These are phyloP conservation scores for Sordariomycetes sp. DNA, from an alignment of 2,329 filamentous ascomycete species.

Conservation along the genomic window DNA sequence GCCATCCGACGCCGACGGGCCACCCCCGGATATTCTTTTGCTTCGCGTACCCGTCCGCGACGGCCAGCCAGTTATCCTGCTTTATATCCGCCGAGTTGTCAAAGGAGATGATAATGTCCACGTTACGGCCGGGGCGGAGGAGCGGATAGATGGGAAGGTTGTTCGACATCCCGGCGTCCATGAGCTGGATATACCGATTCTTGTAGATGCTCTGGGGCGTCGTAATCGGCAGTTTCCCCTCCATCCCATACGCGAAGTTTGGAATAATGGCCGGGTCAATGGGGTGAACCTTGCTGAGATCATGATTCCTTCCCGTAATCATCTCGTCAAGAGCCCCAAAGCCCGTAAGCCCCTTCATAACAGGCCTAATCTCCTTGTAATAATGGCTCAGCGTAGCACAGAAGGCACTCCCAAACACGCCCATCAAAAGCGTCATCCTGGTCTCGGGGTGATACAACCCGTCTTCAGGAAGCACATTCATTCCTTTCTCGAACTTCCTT, in stretches of 20 bases:
- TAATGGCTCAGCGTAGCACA: slow-evolving; percentile 94
- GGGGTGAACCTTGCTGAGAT: slow-evolving; percentile 83
- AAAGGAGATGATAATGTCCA: slow-evolving; percentile 86
- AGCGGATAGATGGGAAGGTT: slow-evolving; percentile 94
- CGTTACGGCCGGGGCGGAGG: slow-evolving; percentile 71
- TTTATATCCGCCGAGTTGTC: slow-evolving; percentile 89
- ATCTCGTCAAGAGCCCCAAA: slow-evolving; percentile 68
- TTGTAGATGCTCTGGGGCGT: slow-evolving; percentile 67
- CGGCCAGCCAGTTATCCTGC: slow-evolving; percentile 91
- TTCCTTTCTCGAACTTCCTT: slow-evolving; percentile 63
- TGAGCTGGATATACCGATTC: slow-evolving; percentile 62
- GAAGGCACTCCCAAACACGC: slow-evolving; percentile 94
- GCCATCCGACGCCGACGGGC: slow-evolving; percentile 94
- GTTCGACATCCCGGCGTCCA: slow-evolving; percentile 98
- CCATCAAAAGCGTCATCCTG: slow-evolving; percentile 71
- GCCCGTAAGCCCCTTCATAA: slow-evolving; percentile 62
- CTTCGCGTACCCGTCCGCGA: slow-evolving; percentile 82
- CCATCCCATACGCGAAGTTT: slow-evolving; percentile 78
- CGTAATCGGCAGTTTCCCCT: slow-evolving; percentile 57
- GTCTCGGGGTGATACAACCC: slow-evolving; percentile 69
- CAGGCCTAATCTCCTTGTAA: slow-evolving; percentile 81
- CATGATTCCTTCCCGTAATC: slow-evolving; percentile 69
- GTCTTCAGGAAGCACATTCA: slow-evolving; percentile 46
- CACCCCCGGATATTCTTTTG: slow-evolving; percentile 88
- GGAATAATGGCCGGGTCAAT: slow-evolving; percentile 86